Base-by-base conservation (phyloP, 345 rosid genomes). In the Camelina hispida region DNA sequence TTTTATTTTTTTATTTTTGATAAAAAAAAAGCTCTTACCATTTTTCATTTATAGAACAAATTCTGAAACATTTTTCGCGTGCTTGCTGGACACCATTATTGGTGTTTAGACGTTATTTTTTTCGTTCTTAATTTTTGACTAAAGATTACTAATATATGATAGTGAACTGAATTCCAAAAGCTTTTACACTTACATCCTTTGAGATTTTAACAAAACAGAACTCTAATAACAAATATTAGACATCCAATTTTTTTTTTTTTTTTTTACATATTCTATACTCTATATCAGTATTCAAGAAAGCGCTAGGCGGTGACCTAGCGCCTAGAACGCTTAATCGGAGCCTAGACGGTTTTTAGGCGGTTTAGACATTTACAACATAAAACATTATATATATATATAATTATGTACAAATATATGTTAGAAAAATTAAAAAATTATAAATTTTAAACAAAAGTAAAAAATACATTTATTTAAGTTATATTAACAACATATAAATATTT, bases 11-110 rank as follows among this genome's bases (percentile, higher is more conserved):
- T 32, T 0, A n/a, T n/a, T 6, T 28, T 28, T 28, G 30, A 28
- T 28, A 4, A 28, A 34, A 6, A n/a, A 30, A 34, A 38, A 37
- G 14, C 6, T 46, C 28, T 55, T 34, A 35, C 57, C 34, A 56
- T 47, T 66, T 54, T 51, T 40, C 34, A 58, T 23, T 16, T 57
- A 5, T n/a, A 37, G 32, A 46, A 67, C 52, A 67, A 40, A 68
- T 60, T 60, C 51, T 68, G 74, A 68, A 30, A 60, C 53, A 40
- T 68, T 6, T 62, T 12, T 34, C 71, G 44, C 70, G 52, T 76
- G 75, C 34, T 76, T 54, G 52, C 13, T 44, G 65, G 51, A 53
- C 66, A 62, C 53, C 71, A 77, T 56, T 77, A 47, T 70, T 77
- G 75, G 52, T 55, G 18, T 59, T 47, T 62, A 23, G 52, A 62